Conservation (phyloP, 139 green algal genomes). For the Desmodesmus armatus region DNA sequence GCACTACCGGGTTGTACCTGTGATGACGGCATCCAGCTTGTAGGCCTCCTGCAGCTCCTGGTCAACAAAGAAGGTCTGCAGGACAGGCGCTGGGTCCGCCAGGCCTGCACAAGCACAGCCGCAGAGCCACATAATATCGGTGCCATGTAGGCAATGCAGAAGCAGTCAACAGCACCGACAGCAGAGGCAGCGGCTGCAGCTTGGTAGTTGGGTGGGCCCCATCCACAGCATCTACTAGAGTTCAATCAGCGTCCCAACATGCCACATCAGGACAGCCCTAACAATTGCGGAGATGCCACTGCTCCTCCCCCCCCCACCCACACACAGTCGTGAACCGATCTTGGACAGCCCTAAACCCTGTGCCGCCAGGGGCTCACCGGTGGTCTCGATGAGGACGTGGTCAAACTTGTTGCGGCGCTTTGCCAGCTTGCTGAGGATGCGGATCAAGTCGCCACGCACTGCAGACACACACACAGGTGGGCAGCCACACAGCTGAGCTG, state of each 20-base stretch:
- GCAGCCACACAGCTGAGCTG: no score
- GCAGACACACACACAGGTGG: conserved; percentile 18
- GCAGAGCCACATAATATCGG: no score
- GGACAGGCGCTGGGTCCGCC: conserved; percentile 89
- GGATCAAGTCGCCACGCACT: conserved; percentile 89
- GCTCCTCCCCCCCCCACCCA: no score
- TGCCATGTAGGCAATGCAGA: no score
- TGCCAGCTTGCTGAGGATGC: conserved; percentile 82
- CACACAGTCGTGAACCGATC: no score
- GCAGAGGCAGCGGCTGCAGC: not conserved
- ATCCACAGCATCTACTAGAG: not conserved
- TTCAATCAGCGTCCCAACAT: no score
- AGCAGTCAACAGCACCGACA: no score
- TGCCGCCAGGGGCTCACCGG: conserved; percentile 37
- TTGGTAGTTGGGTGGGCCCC: not conserved
- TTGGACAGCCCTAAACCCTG: no score
- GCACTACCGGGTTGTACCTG: no score
- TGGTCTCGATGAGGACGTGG: conserved; percentile 92
- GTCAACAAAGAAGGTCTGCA: conserved; percentile 92
- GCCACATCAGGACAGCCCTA: no score
- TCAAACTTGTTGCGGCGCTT: conserved; percentile 85
- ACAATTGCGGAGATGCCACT: no score
- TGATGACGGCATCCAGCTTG: conserved; percentile 75
- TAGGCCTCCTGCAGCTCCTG: conserved; percentile 64
- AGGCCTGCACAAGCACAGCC: conserved; percentile 62